Conservation (phyloP, 768 basidiomycete genomes). For the Xerocomellus amylosporus region DNA sequence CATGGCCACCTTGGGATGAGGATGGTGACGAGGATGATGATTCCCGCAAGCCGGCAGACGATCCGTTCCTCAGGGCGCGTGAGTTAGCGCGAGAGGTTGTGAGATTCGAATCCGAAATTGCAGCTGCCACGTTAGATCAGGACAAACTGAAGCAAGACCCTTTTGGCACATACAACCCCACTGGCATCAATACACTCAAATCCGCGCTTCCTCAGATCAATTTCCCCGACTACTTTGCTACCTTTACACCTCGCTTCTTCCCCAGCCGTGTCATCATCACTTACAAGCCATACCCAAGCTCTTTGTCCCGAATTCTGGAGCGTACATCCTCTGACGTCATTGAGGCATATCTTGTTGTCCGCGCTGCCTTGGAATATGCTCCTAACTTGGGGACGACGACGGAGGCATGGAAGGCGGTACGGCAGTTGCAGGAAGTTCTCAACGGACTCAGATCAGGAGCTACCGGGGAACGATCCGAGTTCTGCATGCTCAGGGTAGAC, state of each 20-base stretch:
- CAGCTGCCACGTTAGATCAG: constrained; percentile 77
- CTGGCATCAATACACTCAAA: constrained; percentile 65
- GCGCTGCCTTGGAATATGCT: constrained; percentile 66
- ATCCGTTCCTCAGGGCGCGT: constrained; percentile 46
- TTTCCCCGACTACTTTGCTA: constrained; percentile 82
- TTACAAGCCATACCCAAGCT: constrained; percentile 70
- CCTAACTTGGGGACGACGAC: constrained; percentile 72
- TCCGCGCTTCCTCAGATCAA: constrained; percentile 70
- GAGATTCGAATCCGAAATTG: constrained; percentile 74
- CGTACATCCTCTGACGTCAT: constrained; percentile 66
- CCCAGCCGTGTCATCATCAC: constrained; percentile 78
- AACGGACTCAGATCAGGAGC: constrained; percentile 86
- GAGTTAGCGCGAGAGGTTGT: constrained; percentile 71
- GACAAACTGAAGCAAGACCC: constrained; percentile 78
- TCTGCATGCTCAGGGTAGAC: constrained; percentile 75
- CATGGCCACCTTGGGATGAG: constrained; percentile 82
- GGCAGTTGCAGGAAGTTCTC: constrained; percentile 67
- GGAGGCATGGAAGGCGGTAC: constrained; percentile 73
- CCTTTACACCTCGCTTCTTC: constrained; percentile 76
- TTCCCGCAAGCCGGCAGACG: constrained; percentile 31
- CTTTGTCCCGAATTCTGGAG: constrained; percentile 66
- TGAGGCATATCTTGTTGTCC: constrained; percentile 84
- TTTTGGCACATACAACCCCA: constrained; percentile 84
- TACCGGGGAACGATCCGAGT: constrained; percentile 77
- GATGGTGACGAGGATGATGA: constrained; percentile 48